Percentiles rank a stretch among this genome's conserved stretches.
Conservation (phyloP, 805 yeast genomes). For the Yarrowia sp. region DNA sequence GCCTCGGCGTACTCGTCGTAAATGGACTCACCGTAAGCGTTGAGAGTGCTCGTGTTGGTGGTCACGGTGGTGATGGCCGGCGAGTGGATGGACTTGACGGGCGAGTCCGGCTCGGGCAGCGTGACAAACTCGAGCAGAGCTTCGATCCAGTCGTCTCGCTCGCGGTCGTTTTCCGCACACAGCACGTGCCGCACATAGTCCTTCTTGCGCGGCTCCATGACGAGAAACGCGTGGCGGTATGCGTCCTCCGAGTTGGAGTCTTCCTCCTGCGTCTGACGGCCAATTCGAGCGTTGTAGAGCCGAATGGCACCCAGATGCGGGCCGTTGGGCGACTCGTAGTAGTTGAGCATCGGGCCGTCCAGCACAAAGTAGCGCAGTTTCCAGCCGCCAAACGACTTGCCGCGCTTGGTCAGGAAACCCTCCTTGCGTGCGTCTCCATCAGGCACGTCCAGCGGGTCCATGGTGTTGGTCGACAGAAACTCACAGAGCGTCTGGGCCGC, state of each 20-base stretch:
- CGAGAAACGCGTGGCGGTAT: slow-evolving; percentile 55
- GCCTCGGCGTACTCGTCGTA: slow-evolving; percentile 20
- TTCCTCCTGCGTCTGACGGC: slow-evolving; percentile 39
- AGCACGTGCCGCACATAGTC: slow-evolving; percentile 49
- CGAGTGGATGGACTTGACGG: background rate
- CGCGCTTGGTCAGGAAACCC: slow-evolving; percentile 61
- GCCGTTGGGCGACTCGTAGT: slow-evolving; percentile 58
- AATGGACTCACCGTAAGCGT: background rate
- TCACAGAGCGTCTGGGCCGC: slow-evolving; percentile 55
- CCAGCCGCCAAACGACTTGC: slow-evolving; percentile 68
- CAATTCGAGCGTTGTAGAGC: slow-evolving; percentile 52
- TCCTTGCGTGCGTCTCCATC: slow-evolving; percentile 43
- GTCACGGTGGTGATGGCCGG: slow-evolving; percentile 26
- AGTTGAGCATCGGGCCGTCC: slow-evolving; percentile 54
- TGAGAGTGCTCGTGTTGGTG: slow-evolving; percentile 29
- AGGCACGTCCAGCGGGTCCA: slow-evolving; percentile 50
- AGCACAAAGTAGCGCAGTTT: slow-evolving; percentile 65
- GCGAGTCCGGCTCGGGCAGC: slow-evolving; percentile 17
- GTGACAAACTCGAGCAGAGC: slow-evolving; percentile 38
- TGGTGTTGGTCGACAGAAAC: slow-evolving; percentile 64
- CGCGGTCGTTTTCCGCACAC: slow-evolving; percentile 76
- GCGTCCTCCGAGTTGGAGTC: slow-evolving; percentile 40
- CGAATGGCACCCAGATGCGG: slow-evolving; percentile 50
- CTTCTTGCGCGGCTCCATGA: slow-evolving; percentile 43
- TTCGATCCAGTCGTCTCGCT: slow-evolving; percentile 70